Evolutionary conservation across 192 early-diverging fungal genomes (phyloP), one percentile per base, ranked within the genome.

Genomic region (Geosiphon pyriformis): DNA sequence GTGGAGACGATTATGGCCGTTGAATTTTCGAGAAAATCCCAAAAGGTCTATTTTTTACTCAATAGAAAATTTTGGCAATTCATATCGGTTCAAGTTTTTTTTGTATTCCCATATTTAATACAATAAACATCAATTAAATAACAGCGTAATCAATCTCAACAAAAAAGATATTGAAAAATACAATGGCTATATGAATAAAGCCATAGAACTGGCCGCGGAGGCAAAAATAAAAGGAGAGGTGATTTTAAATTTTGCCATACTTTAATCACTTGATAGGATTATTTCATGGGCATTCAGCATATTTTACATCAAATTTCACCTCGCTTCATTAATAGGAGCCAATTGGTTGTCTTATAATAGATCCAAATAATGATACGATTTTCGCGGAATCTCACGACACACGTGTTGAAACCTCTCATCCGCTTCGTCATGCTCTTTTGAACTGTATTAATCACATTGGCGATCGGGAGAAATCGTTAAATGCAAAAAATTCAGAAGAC

Each of bases 1-100:
- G 31, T 96, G 94, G 91, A 92, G 84, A 65, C 12, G 50, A 12
- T 22, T 89, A 25, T 96, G 94, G 94, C 93, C 94, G 4, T 78
- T 92, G n/a, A 73, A 76, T 23, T 96, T 86, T 61, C 83, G 88
- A 34, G 83, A 85, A 63, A 76, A 85, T 61, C 65, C 69, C 0
- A 78, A 66, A 37, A 71, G 71, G 68, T 76, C 65, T 2, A 56
- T 68, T 22, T 49, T 6, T 6, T 10, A 29, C 27, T 25, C 15
- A 33, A 20, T 29, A 58, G 27, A 7, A 52, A 52, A 20, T 10
- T 23, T 7, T 7, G 18, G 11, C 25, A 7, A 23, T 10, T 59
- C 11, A 59, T 27, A 12, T 42, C 8, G n/a, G 6, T 34, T 8
- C 2, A 20, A 10, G 10, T 23, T 23, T n/a, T 8, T 0, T 59